Evolutionary conservation across 768 basidiomycete species (phyloP), one percentile per base, ranked within the genome.

Genomic region (Tulasnella sp.): DNA sequence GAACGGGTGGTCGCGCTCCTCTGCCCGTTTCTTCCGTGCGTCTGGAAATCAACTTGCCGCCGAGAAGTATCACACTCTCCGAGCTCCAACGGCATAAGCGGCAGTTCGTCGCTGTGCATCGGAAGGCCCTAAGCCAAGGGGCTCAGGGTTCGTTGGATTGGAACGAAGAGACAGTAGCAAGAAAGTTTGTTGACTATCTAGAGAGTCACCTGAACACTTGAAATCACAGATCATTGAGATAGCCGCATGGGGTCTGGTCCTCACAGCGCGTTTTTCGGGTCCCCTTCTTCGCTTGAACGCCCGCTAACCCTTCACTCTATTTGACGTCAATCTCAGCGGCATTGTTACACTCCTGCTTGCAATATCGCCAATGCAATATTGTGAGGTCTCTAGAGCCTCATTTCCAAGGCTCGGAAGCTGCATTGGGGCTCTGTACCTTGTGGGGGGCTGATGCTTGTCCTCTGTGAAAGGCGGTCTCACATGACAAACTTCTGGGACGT

Each of bases 71-170:
- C 41, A 96, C 96, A 50, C 88, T 98, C 8, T 92, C 94, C 0
- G 96, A 97, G 86, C 88, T 98, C 79, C 96, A 97, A 85, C 89
- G 97, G 41, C 86, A 93, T 64, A 98, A 97, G 85, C 89, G 97
- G 64, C 96, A 98, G 85, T 99, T 97, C 84, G 93, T 97, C 44
- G 90, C 91, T 4, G 89, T 95, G 46, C 96, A 98, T 85, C 95
- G 94, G 85, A 96, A 95, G 83, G 95, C 95, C 9, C 92, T 96
- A 80, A 94, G 93, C 2, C 89, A 95, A 9, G 94, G 94, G 20
- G 92, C 92, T 22, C 91, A 91, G 82, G 94, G 94, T 0, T 84
- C 84, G 24, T 91, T 96, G 41, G 91, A 94, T 82, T 96, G 94
- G 93, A 90, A 88, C 80, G 93, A 94, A 84, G 89, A 90, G 82